These are phyloP conservation scores for Mycena venus DNA, from an alignment of 768 basidiomycete species.

Conservation along the genomic window DNA sequence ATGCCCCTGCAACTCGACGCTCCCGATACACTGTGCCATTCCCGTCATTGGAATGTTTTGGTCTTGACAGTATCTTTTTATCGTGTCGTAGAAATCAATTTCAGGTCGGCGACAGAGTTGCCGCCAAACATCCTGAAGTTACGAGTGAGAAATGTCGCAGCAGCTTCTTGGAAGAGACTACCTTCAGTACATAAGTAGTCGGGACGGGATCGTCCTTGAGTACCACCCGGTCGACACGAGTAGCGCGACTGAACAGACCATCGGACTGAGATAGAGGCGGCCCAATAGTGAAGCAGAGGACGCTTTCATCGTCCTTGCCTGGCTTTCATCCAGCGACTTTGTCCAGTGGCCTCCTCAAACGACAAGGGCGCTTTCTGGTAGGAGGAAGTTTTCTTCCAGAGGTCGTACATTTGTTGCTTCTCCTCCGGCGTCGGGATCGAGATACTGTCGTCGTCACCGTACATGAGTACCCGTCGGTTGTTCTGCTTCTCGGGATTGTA, in stretches of 20 bases:
- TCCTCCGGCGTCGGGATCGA: not conserved
- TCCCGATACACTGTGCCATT: slow-evolving; percentile 20
- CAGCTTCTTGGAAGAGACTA: too few relatives aligned
- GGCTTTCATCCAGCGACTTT: not conserved
- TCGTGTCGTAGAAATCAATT: slow-evolving; percentile 23
- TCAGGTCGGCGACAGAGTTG: slow-evolving; percentile 13
- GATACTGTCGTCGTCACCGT: slow-evolving; percentile 11
- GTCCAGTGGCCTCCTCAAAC: not conserved
- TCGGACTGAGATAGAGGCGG: not conserved
- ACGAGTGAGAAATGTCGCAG: not conserved
- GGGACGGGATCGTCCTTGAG: not conserved
- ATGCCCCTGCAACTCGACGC: slow-evolving; percentile 9
- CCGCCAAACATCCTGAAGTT: slow-evolving; percentile 25
- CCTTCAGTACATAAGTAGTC: slow-evolving; percentile 22
- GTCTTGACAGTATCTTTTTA: not conserved
- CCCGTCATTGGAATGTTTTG: not conserved
- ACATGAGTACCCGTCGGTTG: not conserved
- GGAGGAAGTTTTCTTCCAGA: too few relatives aligned
- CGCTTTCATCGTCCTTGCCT: not conserved
- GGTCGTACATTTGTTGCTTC: not conserved
- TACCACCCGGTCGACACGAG: slow-evolving; percentile 17
- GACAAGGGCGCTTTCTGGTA: not conserved
- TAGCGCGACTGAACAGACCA: slow-evolving; percentile 20
- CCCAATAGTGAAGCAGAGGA: slow-evolving; percentile 14
- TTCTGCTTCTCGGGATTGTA: not conserved